These are phyloP conservation scores for Hypericum androsaemum DNA, from an alignment of 345 rosid species.

Conservation along the genomic window DNA sequence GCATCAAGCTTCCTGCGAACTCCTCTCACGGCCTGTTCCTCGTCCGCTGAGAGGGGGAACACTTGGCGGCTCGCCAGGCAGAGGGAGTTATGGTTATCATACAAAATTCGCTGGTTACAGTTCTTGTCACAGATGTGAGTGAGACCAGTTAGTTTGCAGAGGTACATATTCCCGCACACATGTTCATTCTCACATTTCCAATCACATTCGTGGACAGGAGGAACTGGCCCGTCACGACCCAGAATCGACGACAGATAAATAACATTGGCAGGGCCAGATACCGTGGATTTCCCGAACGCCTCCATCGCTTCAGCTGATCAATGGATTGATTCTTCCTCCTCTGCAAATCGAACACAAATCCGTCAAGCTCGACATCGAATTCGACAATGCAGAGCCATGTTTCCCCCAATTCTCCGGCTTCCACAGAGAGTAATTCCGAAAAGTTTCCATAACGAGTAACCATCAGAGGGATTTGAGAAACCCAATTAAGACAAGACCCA, in stretches of 20 bases:
- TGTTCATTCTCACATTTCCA: constrained; percentile 90
- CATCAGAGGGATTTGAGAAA: too few relatives aligned
- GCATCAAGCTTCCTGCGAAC: constrained; percentile 90
- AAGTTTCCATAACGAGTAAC: too few relatives aligned
- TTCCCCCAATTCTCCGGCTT: too few relatives aligned
- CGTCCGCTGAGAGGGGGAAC: constrained; percentile 61
- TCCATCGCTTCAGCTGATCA: constrained; percentile 42
- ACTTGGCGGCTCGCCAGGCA: constrained; percentile 82
- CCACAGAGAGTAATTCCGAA: too few relatives aligned
- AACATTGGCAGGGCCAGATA: constrained; percentile 59
- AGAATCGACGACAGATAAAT: constrained; percentile 83
- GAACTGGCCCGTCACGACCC: constrained; percentile 63
- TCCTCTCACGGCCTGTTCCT: constrained; percentile 93
- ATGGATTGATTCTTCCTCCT: too few relatives aligned
- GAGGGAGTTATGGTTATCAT: constrained; percentile 84
- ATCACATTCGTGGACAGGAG: constrained; percentile 74
- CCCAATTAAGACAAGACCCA: too few relatives aligned
- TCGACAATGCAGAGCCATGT: too few relatives aligned
- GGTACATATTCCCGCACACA: constrained; percentile 84
- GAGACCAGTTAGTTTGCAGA: constrained; percentile 82
- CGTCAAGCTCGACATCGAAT: too few relatives aligned
- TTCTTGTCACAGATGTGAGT: constrained; percentile 99
- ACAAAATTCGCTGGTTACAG: constrained; percentile 93
- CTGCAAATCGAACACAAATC: too few relatives aligned
- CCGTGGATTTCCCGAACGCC: constrained; percentile 63